Conservation (phyloP, 2,329 filamentous ascomycete species). For the Diaporthe caulivora region DNA sequence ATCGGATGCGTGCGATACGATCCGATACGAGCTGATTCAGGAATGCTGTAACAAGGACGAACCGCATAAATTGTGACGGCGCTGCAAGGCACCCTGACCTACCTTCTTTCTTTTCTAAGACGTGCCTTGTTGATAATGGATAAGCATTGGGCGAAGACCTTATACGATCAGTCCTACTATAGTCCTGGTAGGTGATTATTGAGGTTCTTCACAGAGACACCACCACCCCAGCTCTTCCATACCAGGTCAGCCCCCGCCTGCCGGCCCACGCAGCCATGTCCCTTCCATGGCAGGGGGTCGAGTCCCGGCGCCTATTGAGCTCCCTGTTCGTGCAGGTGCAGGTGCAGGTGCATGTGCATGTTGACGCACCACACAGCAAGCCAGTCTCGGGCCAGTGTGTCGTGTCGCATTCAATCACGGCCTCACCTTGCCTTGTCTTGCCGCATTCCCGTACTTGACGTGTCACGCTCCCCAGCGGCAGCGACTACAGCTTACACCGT, state of each 20-base stretch:
- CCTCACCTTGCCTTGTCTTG: constrained; percentile 5
- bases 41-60: neutral
- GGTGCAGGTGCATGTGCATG: neutral
- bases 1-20: neutral
- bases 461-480: neutral
- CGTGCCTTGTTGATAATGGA: neutral
- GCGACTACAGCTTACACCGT: constrained; percentile 1
- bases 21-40: no score
- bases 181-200: no score
- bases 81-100: neutral
- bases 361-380: constrained; percentile 8
- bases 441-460: neutral
- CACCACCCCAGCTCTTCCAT: neutral
- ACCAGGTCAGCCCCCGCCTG: constrained; percentile 9
- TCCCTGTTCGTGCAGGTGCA: constrained; percentile 19
- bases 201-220: neutral
- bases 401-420: neutral
- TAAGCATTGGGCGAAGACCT: neutral
- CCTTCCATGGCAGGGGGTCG: neutral
- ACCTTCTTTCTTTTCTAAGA: neutral
- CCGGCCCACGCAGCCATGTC: neutral
- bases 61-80: neutral
- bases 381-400: no score
- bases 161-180: neutral
- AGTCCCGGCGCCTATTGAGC: constrained; percentile 14